Percentiles rank a stretch among this genome's conserved stretches.
Evolutionary conservation across 371 early-diverging fungal species (phyloP).

Genomic region (Rhizopus delemar): DNA sequence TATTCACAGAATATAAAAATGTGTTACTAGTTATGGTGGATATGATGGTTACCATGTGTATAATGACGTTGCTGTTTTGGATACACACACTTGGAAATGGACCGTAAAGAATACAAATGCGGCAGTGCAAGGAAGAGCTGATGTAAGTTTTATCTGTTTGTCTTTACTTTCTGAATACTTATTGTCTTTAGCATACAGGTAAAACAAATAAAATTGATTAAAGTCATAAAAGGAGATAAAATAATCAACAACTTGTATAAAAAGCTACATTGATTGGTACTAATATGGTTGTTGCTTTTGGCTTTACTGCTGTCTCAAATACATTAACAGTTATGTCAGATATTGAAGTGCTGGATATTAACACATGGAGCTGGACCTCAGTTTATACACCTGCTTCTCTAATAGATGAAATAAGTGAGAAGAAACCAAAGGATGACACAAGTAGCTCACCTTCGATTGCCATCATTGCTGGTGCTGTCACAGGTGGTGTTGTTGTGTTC

Average conservation of each 20-base stretch:
- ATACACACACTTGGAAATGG: conserved; percentile 50
- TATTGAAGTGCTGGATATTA: conserved; percentile 43
- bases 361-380: conserved; percentile 52
- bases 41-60: conserved; percentile 52
- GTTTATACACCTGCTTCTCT: conserved; percentile 30
- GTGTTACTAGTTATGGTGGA: conserved; percentile 41
- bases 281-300: conserved; percentile 53
- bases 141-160: conserved; percentile 35
- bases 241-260: conserved; percentile 1
- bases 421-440: background rate
- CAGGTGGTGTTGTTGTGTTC: conserved; percentile 39
- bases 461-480: conserved; percentile 46
- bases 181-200: conserved; percentile 49
- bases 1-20: background rate
- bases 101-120: conserved; percentile 50
- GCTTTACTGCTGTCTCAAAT: conserved; percentile 49
- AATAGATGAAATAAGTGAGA: background rate
- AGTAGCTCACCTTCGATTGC: conserved; percentile 32
- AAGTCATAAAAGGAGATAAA: background rate
- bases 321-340: conserved; percentile 45
- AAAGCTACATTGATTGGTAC: conserved; percentile 44
- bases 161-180: conserved; percentile 8
- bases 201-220: conserved; percentile 14
- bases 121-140: conserved; percentile 49
- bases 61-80: conserved; percentile 47